Evolutionary conservation across 164 flowering plant genomes (phyloP).

Genomic region (Dillenia suffruticosa): DNA sequence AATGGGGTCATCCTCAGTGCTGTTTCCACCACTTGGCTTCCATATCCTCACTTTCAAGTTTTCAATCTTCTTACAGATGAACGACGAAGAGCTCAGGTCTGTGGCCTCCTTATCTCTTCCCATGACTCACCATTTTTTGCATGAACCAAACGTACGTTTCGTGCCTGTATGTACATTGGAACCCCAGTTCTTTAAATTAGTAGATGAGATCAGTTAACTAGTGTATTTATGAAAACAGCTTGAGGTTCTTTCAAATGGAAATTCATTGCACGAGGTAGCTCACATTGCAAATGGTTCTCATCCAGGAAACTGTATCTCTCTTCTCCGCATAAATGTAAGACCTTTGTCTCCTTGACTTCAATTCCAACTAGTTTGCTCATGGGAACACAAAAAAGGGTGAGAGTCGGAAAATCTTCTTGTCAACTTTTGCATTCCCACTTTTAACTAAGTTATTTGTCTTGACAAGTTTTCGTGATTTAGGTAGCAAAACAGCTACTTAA

Average conservation of each 20-base stretch:
- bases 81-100: conserved; percentile 74
- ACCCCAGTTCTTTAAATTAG: too few relatives aligned
- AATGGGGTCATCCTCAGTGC: conserved; percentile 72
- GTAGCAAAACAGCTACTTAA: too few relatives aligned
- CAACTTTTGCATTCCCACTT: too few relatives aligned
- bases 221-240: conserved; percentile 31
- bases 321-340: conserved; percentile 84
- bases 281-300: conserved; percentile 68
- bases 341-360: background rate
- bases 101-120: background rate
- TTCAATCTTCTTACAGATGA: conserved; percentile 80
- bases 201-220: background rate
- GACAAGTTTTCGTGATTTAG: too few relatives aligned
- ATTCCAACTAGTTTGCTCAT: background rate
- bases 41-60: conserved; percentile 62
- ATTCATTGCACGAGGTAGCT: conserved; percentile 30
- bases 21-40: conserved; percentile 88
- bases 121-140: too few relatives aligned
- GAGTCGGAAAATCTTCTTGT: too few relatives aligned
- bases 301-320: conserved; percentile 90
- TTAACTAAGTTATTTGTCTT: too few relatives aligned
- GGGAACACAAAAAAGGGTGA: too few relatives aligned
- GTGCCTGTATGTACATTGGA: background rate
- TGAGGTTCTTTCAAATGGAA: conserved; percentile 45
- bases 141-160: too few relatives aligned